A percentile compares a stretch with the other conserved stretches of the same genome.
These are phyloP conservation scores for Colletotrichum gloeosporioides DNA, from an alignment of 2,329 filamentous ascomycete species.

Conservation along the genomic window DNA sequence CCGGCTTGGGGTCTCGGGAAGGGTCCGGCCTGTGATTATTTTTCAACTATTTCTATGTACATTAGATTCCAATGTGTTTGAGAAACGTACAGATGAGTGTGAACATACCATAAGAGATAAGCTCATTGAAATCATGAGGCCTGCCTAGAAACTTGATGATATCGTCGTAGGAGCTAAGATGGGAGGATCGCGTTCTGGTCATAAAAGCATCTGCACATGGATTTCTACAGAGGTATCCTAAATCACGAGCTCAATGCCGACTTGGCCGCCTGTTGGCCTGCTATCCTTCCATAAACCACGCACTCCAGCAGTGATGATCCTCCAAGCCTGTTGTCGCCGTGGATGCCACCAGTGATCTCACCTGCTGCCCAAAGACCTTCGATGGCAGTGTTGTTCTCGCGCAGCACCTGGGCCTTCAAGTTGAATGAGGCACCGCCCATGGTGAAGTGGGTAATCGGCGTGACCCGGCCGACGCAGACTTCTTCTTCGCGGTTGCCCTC, in stretches of 20 bases:
- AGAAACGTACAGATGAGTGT: neutral
- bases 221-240: neutral
- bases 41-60: neutral
- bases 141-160: neutral
- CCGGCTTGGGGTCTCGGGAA: neutral
- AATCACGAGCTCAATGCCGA: neutral
- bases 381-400: constrained; percentile 43
- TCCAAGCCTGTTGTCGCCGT: constrained; percentile 67
- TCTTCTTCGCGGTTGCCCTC: constrained; percentile 54
- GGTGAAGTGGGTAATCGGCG: constrained; percentile 69
- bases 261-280: constrained; percentile 52
- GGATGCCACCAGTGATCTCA: constrained; percentile 68
- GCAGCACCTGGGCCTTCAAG: constrained; percentile 55
- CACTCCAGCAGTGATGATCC: constrained; percentile 68
- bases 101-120: neutral
- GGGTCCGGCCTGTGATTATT: neutral
- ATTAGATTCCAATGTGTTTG: neutral
- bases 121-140: too few species aligned
- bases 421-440: constrained; percentile 70
- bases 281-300: constrained; percentile 66
- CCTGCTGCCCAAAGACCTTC: constrained; percentile 66
- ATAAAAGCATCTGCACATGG: neutral
- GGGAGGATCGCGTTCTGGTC: neutral
- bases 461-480: constrained; percentile 64
- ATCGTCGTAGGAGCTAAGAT: neutral